phyloP scores from a whole-genome alignment of 331 rosid genomes.

The Malus hybrid region DNA sequence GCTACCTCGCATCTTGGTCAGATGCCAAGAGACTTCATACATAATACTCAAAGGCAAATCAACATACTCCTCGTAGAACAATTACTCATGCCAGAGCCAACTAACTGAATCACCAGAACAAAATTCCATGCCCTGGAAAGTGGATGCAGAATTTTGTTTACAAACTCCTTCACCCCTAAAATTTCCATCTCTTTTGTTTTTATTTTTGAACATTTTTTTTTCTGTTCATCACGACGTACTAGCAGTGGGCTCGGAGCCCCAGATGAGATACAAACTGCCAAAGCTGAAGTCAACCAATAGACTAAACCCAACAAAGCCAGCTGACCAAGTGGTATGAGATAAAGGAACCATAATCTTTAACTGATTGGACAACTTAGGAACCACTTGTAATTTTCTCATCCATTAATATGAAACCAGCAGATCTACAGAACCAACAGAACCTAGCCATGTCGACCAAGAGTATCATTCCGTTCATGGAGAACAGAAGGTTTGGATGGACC shows the following conservation, averaged over 20 bases:
- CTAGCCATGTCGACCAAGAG: conserved; percentile 29
- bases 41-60: background rate
- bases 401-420: background rate
- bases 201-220: background rate
- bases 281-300: conserved; percentile 4
- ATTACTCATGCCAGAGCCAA: conserved; percentile 2
- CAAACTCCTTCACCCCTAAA: background rate
- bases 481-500: conserved; percentile 14
- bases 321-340: background rate
- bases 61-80: background rate
- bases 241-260: background rate
- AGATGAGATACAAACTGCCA: background rate
- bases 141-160: background rate
- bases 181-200: background rate
- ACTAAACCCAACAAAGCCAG: background rate
- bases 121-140: background rate
- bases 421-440: background rate
- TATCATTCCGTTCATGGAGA: conserved; percentile 25
- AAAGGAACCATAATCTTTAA: background rate
- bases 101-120: background rate
- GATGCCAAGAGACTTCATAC: background rate
- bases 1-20: background rate
- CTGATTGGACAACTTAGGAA: background rate
- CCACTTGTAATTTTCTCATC: conserved; percentile 12
- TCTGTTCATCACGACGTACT: background rate